Conservation (phyloP, 352 stramenopile species). For the Globisporangium cystogenes region DNA sequence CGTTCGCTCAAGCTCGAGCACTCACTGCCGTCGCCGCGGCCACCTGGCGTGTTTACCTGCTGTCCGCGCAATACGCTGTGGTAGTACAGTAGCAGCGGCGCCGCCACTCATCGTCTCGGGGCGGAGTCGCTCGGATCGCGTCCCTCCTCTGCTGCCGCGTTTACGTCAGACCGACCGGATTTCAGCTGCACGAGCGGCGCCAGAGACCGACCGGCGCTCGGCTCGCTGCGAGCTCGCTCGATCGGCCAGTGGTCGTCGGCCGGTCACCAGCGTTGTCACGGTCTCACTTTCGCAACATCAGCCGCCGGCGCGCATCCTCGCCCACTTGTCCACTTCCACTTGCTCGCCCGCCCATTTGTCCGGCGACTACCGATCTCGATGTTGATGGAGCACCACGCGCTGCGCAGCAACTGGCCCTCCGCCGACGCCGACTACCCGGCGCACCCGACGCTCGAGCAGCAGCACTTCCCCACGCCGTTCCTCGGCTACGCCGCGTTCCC, state of each 20-base stretch:
- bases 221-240: too few relatives aligned
- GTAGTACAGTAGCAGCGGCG: too few relatives aligned
- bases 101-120: neutral
- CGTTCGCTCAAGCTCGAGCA: too few relatives aligned
- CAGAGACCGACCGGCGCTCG: neutral
- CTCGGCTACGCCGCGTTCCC: slow-evolving; percentile 12
- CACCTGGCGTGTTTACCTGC: neutral
- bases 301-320: slow-evolving; percentile 1
- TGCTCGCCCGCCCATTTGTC: neutral
- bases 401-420: slow-evolving; percentile 12
- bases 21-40: too few relatives aligned
- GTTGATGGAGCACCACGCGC: slow-evolving; percentile 18
- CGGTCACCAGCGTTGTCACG: neutral
- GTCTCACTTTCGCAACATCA: slow-evolving; percentile 5
- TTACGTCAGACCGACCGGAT: neutral
- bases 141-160: neutral
- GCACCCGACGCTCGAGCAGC: slow-evolving; percentile 13
- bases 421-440: slow-evolving; percentile 12
- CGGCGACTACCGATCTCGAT: slow-evolving; percentile 3
- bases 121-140: neutral
- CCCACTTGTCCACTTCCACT: neutral
- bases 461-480: slow-evolving; percentile 16
- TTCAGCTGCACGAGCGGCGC: neutral
- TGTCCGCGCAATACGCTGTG: neutral
- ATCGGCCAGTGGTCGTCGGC: neutral